Evolutionary conservation across 306 rosid genomes (phyloP).

Genomic region (Rosa lucieae): DNA sequence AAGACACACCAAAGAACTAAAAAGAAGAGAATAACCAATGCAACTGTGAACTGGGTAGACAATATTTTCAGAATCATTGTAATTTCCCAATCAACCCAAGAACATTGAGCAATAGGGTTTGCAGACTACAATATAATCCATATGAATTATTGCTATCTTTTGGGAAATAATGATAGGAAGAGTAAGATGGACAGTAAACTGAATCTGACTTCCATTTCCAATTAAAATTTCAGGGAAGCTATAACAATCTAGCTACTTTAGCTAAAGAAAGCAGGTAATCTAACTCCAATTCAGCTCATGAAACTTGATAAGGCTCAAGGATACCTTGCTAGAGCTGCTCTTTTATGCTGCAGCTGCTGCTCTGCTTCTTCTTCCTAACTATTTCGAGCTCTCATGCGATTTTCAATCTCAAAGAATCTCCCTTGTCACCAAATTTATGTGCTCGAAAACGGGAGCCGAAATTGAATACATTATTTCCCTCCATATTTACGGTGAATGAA

Average conservation of each 20-base stretch:
- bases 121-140: background rate
- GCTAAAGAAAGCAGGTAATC: constrained; percentile 6
- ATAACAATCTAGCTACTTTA: background rate
- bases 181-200: constrained; percentile 18
- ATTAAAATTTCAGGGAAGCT: constrained; percentile 24
- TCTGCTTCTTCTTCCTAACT: background rate
- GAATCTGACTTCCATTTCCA: constrained; percentile 26
- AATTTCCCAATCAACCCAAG: background rate
- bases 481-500: constrained; percentile 31
- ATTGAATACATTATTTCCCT: background rate
- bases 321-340: too few species aligned
- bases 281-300: constrained; percentile 28
- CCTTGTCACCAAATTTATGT: background rate
- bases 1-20: background rate
- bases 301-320: constrained; percentile 5
- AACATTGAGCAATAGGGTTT: background rate
- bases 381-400: background rate
- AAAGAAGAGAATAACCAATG: background rate
- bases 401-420: background rate
- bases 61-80: background rate
- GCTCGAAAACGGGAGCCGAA: background rate
- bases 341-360: background rate
- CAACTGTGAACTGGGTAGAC: background rate
- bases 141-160: background rate
- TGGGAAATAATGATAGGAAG: constrained; percentile 10